These are phyloP conservation scores for Viola odorata DNA, from an alignment of 345 rosid genomes.

Conservation along the genomic window DNA sequence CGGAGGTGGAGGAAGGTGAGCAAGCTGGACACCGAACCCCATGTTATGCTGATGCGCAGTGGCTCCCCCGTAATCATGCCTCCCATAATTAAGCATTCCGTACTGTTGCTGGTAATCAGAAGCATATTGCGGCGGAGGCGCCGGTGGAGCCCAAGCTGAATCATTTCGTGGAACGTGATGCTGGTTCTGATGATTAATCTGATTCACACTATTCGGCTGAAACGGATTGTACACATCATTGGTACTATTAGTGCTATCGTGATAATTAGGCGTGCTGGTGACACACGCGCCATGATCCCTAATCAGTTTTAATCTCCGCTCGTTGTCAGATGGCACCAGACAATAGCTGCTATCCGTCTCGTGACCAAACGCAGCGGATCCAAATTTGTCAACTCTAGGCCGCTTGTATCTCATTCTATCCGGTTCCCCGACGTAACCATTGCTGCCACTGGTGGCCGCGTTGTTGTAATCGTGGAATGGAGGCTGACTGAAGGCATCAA, in stretches of 20 bases:
- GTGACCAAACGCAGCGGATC: conserved; percentile 11
- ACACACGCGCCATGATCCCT: conserved; percentile 62
- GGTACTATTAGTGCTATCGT: neutral
- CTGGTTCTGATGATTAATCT: neutral
- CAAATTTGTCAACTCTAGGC: conserved; percentile 48
- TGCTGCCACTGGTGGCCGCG: neutral
- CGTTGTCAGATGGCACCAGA: conserved; percentile 37
- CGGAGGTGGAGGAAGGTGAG: conserved; percentile 9
- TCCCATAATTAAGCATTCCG: no score
- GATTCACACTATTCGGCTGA: conserved; percentile 3
- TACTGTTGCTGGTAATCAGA: no score
- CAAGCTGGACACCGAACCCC: conserved; percentile 24
- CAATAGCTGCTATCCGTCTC: conserved; percentile 16
- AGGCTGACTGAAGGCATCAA: conserved; percentile 12
- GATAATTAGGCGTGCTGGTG: neutral
- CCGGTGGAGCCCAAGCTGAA: no score
- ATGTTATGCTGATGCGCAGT: conserved; percentile 9
- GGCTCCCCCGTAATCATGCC: neutral
- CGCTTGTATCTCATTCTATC: conserved; percentile 61
- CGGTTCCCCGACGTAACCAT: conserved; percentile 30
- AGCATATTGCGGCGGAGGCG: no score
- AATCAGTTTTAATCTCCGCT: conserved; percentile 77
- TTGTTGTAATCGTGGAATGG: conserved; percentile 13
- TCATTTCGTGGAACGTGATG: neutral
- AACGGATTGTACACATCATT: conserved; percentile 5